Percentiles rank a stretch among this genome's conserved stretches.
These are phyloP conservation scores for Lactifluus subvellereus DNA, from an alignment of 768 basidiomycete genomes.

Conservation along the genomic window DNA sequence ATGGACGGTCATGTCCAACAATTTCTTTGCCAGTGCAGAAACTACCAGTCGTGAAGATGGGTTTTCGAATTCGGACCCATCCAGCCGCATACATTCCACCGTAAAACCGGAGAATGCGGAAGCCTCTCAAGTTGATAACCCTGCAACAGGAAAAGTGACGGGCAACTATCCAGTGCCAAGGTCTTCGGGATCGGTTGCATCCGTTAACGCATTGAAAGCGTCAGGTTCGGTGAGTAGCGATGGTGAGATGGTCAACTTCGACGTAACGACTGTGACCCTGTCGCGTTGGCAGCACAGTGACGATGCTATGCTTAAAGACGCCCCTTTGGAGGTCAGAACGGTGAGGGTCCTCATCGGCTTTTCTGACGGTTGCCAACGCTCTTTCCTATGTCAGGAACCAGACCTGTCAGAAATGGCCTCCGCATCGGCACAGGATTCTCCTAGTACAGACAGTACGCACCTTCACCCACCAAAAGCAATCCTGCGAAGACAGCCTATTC, in stretches of 20 bases:
- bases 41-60: neutral
- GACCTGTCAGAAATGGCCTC: neutral
- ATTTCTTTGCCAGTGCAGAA: neutral
- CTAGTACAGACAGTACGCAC: neutral
- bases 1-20: slow-evolving; percentile 19
- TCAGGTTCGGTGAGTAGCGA: neutral
- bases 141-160: neutral
- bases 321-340: neutral
- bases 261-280: neutral
- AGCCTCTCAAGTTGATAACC: neutral
- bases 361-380: neutral
- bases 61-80: neutral
- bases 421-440: neutral
- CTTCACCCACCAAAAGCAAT: neutral
- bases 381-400: neutral
- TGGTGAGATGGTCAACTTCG: neutral
- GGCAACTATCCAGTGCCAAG: too few species aligned
- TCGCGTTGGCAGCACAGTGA: slow-evolving; percentile 13
- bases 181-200: neutral
- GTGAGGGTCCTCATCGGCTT: neutral
- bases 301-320: neutral
- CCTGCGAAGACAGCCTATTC: neutral
- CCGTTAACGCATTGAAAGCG: neutral
- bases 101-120: neutral
- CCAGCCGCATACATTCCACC: neutral